Evolutionary conservation across 441 rosid species (phyloP).

Genomic region (Brassica hybrid): DNA sequence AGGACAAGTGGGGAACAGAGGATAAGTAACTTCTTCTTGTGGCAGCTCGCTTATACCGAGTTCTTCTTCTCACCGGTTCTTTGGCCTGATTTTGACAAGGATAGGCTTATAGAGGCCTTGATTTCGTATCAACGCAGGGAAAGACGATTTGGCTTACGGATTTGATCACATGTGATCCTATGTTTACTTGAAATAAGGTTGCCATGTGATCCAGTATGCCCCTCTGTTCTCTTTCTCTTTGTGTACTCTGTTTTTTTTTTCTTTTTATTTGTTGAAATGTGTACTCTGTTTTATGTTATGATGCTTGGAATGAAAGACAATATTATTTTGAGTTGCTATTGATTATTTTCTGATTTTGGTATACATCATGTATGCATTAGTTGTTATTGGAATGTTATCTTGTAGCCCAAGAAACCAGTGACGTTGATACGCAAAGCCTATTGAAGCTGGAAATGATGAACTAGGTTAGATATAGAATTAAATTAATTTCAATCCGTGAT

Average conservation of each 20-base stretch:
- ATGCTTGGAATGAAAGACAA: background rate
- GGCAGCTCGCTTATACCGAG: conserved; percentile 49
- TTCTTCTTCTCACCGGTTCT: conserved; percentile 46
- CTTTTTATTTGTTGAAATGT: background rate
- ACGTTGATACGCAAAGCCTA: background rate
- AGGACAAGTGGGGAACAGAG: conserved; percentile 27
- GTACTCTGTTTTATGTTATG: background rate
- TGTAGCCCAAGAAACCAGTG: background rate
- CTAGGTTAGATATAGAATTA: background rate
- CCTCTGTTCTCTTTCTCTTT: background rate
- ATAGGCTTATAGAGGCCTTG: conserved; percentile 13
- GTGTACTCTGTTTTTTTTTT: background rate
- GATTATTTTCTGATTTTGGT: background rate
- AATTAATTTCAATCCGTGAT: background rate
- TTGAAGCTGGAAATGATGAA: background rate
- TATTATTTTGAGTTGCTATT: background rate
- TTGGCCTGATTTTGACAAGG: conserved; percentile 52
- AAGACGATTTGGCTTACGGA: conserved; percentile 32
- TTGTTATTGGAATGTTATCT: background rate
- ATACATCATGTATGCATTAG: background rate
- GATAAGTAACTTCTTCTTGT: conserved; percentile 55
- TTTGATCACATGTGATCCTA: conserved; percentile 9
- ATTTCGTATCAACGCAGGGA: conserved; percentile 30
- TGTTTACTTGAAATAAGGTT: background rate
- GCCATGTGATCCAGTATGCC: background rate